Base-by-base conservation (phyloP, 208 protist genomes). In the Acanthamoeba castellanii region DNA sequence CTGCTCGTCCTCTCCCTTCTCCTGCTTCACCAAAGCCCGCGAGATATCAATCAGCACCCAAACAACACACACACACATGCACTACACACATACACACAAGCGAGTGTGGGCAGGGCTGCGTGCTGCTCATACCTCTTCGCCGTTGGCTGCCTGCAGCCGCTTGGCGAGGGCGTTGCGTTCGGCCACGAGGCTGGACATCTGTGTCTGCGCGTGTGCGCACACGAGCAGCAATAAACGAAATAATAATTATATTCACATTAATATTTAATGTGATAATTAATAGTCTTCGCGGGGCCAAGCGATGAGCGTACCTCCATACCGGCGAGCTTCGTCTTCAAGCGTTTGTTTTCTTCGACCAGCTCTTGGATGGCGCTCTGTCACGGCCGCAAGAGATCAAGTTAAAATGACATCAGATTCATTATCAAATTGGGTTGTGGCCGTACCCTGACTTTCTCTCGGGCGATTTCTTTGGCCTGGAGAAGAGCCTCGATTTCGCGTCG, bases 301-400 rank as follows among this genome's bases (percentile, higher is more conserved):
- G 34, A 18, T 50, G 68, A 27, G 32, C 37, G 22, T 87, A 89
- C 81, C 81, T 66, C 52, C 81, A 89, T 34, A 45, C 30, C 25
- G 4, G 22, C 25, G 25, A 89, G 45, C 55, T 89, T 66, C 18
- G 55, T 68, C 22, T 66, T 89, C 5, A 89, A 27, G 13, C 55
- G 52, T 66, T 64, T 89, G 81, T 89, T 89, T 27, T 89, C 81
- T 9, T 89, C 81, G 18, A 89, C 81, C 20, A 89, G 55, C n/a
- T 89, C 81, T 64, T 89, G 81, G 30, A 89, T 89, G 30, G 81
- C 50, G 30, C 52, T 89, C 81, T 89, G 45, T 22, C 8, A 20
- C 5, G 32, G 18, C 37, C 14, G n/a, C 27, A 3, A 45, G 18
- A 6, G 37, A 42, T 42, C 37, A 3, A 42, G 37, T 42, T 42